Percentiles rank a stretch among this genome's conserved stretches.
Evolutionary conservation across 129 eudicot genomes (phyloP).

Genomic region (Pittosporum tobira): DNA sequence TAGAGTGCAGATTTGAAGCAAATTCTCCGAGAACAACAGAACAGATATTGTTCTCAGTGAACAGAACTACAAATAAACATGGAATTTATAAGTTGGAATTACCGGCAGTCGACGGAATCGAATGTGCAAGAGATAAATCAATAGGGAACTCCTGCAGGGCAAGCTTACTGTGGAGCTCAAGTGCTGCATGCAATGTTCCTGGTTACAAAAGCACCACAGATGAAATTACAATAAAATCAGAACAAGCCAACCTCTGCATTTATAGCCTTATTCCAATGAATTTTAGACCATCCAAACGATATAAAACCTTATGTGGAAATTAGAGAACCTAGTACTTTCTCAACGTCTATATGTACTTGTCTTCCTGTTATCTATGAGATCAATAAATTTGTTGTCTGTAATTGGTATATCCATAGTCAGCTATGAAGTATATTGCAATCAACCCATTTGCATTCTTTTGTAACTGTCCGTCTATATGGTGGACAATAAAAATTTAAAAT

Average conservation of each 20-base stretch:
- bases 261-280: constrained; percentile 63
- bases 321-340: constrained; percentile 7
- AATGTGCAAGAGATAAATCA: constrained; percentile 65
- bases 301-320: constrained; percentile 47
- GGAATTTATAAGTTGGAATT: constrained; percentile 75
- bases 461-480: no score
- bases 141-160: constrained; percentile 63
- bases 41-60: constrained; percentile 65
- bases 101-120: constrained; percentile 78
- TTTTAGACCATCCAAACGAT: constrained; percentile 56
- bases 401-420: no score
- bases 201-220: constrained; percentile 53
- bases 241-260: constrained; percentile 56
- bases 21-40: constrained; percentile 61
- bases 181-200: constrained; percentile 62
- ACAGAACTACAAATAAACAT: constrained; percentile 69
- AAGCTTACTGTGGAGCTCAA: constrained; percentile 37
- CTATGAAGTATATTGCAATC: no score
- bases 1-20: constrained; percentile 81
- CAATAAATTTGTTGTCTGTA: no score
- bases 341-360: background rate
- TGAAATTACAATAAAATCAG: constrained; percentile 66
- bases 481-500: no score
- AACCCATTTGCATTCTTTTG: no score
- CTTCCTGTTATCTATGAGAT: background rate